Evolutionary conservation across 2,329 filamentous ascomycete genomes (phyloP), one percentile per base, ranked within the genome.

Genomic region (Corinectria fuckeliana): DNA sequence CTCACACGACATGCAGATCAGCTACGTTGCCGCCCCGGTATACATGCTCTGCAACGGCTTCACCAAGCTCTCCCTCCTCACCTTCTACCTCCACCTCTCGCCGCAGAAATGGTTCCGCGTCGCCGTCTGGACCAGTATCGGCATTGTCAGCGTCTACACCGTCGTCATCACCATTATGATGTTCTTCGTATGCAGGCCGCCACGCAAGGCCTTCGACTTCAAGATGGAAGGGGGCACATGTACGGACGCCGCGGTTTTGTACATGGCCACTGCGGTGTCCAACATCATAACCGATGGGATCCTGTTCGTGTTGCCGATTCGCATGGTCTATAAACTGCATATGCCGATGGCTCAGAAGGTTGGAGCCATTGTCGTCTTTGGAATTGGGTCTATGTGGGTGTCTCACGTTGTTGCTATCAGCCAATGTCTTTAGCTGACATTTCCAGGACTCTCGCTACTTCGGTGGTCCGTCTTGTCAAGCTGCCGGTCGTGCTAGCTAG

Each of bases 211-310:
- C 3, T 72, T 58, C 36, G 58, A 73, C 38, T 58, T 61, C 41
- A 58, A 36, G 38, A 47, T 68, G 8, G 72, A 41, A n/a, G 58
- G 50, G 38, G 78, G 55, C 64, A 69, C 48, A 20, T 83, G 81
- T 54, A 72, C 83, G 26, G 69, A 80, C 47, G 75, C 78, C 14
- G 76, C 78, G 8, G 72, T 77, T 3, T 74, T 83, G 44, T 83
- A 83, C 69, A 77, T 83, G 32, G 74, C 77, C 21, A 82, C 81
- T 25, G 80, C 81, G 0, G 78, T 76, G 2, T 71, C 80, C 20
- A 82, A 82, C 59, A 80, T 83, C 48, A 42, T 78, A 11, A 81
- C 80, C 3, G 80, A 83, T 64, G 58, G 82, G 3, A 66, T 82
- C 13, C 74, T 82, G 16, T 80, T 81, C 53, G 60, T 77, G 1